Percentiles rank a stretch among this genome's conserved stretches.
Conservation (phyloP, 495 filamentous ascomycete species). For the Cenococcum geophilum region DNA sequence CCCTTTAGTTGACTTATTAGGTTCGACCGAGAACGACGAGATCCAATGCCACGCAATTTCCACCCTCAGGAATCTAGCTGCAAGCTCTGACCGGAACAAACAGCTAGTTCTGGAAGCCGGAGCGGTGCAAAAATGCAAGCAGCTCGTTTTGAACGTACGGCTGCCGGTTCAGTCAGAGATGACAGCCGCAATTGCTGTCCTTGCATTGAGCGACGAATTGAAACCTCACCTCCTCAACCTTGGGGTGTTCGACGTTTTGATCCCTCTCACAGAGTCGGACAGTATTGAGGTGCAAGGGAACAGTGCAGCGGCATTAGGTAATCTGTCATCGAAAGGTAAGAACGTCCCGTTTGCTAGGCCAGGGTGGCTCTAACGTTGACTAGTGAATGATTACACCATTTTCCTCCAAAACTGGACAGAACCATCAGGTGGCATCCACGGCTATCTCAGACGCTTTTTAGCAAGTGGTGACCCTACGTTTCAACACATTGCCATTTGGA, state of each 20-base stretch:
- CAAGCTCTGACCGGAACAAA: conserved; percentile 95
- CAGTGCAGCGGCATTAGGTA: conserved; percentile 90
- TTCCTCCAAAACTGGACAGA: conserved; percentile 91
- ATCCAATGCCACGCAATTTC: conserved; percentile 99
- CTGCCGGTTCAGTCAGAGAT: conserved; percentile 96
- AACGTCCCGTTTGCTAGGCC: no score
- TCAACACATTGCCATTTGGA: conserved; percentile 99
- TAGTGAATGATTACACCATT: conserved; percentile 93
- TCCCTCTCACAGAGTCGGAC: conserved; percentile 87
- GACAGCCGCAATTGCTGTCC: conserved; percentile 97
- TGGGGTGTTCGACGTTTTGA: conserved; percentile 93
- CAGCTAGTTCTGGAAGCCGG: conserved; percentile 91
- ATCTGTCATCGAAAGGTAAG: conserved; percentile 91
- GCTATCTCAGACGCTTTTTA: conserved; percentile 87
- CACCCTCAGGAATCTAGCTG: conserved; percentile 89
- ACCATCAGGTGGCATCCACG: conserved; percentile 89
- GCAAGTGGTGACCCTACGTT: conserved; percentile 93
- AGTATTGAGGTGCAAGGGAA: conserved; percentile 98
- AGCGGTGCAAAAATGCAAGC: conserved; percentile 96
- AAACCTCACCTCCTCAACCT: conserved; percentile 87
- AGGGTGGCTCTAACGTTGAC: conserved; percentile 3
- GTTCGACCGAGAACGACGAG: conserved; percentile 95
- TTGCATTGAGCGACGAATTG: conserved; percentile 91
- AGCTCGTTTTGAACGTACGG: conserved; percentile 87
- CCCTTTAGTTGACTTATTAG: conserved; percentile 86